A percentile compares a stretch with the other conserved stretches of the same genome.
phyloP scores from a whole-genome alignment of 2,329 filamentous ascomycete genomes.

The Microcyclospora tardicrescens region DNA sequence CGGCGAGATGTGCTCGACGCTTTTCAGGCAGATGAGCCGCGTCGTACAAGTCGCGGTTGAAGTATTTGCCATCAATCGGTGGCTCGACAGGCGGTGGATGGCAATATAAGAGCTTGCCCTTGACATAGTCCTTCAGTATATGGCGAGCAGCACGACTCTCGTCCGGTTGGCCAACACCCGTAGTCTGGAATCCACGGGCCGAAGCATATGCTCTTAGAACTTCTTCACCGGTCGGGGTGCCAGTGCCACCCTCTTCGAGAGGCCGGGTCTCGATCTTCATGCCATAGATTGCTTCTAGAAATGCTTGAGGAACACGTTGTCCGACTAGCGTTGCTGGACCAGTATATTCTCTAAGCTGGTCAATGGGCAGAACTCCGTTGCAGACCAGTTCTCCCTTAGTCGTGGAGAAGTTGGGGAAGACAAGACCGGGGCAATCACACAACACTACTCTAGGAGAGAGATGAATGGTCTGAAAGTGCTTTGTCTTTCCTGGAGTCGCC shows the following conservation, averaged over 20 bases:
- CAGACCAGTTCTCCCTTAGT: conserved; percentile 95
- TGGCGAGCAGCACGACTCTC: conserved; percentile 82
- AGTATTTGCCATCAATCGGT: conserved; percentile 55
- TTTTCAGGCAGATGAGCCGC: conserved; percentile 68
- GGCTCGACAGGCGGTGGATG: conserved; percentile 64
- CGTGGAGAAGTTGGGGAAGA: conserved; percentile 94
- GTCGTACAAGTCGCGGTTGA: conserved; percentile 86
- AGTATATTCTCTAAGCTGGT: conserved; percentile 85
- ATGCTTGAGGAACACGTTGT: conserved; percentile 70
- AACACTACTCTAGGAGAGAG: conserved; percentile 79
- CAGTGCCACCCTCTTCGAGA: conserved; percentile 83
- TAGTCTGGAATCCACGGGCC: conserved; percentile 81
- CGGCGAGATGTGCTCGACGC: conserved; percentile 52
- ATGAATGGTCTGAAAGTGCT: conserved; percentile 98
- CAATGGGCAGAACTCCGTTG: conserved; percentile 88
- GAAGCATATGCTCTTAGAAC: conserved; percentile 73
- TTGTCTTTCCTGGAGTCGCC: conserved; percentile 93
- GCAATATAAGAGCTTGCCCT: conserved; percentile 84
- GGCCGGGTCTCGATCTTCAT: conserved; percentile 74
- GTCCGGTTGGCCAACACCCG: conserved; percentile 74
- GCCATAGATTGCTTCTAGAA: conserved; percentile 86
- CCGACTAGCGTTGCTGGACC: conserved; percentile 76
- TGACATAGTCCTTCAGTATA: conserved; percentile 94
- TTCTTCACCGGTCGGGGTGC: conserved; percentile 71
- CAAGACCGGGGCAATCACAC: conserved; percentile 95